Percentiles rank a stretch among this genome's conserved stretches.
Evolutionary conservation across 768 basidiomycete genomes (phyloP).

Genomic region (Lyophyllum decastes): DNA sequence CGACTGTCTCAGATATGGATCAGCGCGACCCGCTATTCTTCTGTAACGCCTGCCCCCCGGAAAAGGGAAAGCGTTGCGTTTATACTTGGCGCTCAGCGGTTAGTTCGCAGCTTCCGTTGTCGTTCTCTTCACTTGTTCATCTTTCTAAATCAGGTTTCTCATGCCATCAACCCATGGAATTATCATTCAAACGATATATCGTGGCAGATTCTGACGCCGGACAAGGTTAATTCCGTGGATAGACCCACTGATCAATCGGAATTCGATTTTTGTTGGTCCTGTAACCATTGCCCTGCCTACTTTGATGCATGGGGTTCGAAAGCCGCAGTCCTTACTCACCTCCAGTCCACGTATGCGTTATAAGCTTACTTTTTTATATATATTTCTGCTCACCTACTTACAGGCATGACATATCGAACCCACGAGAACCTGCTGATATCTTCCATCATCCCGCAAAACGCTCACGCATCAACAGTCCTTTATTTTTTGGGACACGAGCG

Average conservation of each 20-base stretch:
- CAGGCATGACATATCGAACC: too few species aligned
- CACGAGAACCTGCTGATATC: too few species aligned
- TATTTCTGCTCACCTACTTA: too few species aligned
- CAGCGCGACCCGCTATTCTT: background rate
- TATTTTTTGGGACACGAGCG: too few species aligned
- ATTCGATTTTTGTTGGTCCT: background rate
- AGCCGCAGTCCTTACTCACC: background rate
- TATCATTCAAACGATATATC: background rate
- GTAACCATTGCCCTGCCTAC: background rate
- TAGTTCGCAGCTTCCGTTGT: too few species aligned
- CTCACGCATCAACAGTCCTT: too few species aligned
- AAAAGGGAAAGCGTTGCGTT: background rate
- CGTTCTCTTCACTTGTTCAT: too few species aligned
- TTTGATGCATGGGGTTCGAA: background rate
- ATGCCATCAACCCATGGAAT: too few species aligned
- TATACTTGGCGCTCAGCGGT: background rate
- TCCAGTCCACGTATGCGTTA: too few species aligned
- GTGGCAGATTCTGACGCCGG: background rate
- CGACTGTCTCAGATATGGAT: background rate
- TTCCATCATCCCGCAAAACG: too few species aligned
- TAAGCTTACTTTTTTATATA: too few species aligned
- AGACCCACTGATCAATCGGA: background rate
- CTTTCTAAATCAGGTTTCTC: background rate
- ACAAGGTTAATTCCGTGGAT: background rate
- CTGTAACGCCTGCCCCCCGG: background rate